These are phyloP conservation scores for Suhomyces kilbournensis DNA, from an alignment of 805 yeast species.

Conservation along the genomic window DNA sequence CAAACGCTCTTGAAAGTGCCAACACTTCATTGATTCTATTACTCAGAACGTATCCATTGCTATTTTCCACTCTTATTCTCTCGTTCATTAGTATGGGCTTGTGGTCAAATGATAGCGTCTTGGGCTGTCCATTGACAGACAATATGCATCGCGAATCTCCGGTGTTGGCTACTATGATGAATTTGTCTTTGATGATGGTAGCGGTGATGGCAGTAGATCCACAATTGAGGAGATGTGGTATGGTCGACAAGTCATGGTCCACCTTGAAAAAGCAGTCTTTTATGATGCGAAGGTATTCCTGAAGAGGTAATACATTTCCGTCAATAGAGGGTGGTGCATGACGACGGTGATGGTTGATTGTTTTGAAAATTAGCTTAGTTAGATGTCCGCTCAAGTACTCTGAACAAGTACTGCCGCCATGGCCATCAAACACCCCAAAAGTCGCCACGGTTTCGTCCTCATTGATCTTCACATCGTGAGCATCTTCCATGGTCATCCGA, in stretches of 20 bases:
- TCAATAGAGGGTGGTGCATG: not conserved
- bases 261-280: slow-evolving; percentile 35
- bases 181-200: slow-evolving; percentile 26
- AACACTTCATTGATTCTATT: slow-evolving; percentile 42
- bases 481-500: slow-evolving; percentile 73
- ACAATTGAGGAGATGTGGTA: slow-evolving; percentile 31
- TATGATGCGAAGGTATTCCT: slow-evolving; percentile 18
- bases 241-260: slow-evolving; percentile 28
- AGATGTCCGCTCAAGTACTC: slow-evolving; percentile 47
- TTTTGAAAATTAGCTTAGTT: slow-evolving; percentile 32
- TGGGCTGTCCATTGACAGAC: slow-evolving; percentile 51
- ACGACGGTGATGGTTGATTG: slow-evolving; percentile 16
- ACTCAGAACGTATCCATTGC: slow-evolving; percentile 36
- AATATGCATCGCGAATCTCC: slow-evolving; percentile 75
- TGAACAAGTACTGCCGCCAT: slow-evolving; percentile 69
- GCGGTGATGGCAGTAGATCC: slow-evolving; percentile 43
- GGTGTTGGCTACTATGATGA: slow-evolving; percentile 60
- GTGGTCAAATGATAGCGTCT: slow-evolving; percentile 47
- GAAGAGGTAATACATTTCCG: not conserved
- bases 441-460: slow-evolving; percentile 44
- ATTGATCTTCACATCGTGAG: slow-evolving; percentile 53
- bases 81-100: slow-evolving; percentile 45
- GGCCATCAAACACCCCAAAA: slow-evolving; percentile 80
- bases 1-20: slow-evolving; percentile 45
- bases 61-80: slow-evolving; percentile 40